Conservation (phyloP, 208 protist species). For the Lotmaria passim region DNA sequence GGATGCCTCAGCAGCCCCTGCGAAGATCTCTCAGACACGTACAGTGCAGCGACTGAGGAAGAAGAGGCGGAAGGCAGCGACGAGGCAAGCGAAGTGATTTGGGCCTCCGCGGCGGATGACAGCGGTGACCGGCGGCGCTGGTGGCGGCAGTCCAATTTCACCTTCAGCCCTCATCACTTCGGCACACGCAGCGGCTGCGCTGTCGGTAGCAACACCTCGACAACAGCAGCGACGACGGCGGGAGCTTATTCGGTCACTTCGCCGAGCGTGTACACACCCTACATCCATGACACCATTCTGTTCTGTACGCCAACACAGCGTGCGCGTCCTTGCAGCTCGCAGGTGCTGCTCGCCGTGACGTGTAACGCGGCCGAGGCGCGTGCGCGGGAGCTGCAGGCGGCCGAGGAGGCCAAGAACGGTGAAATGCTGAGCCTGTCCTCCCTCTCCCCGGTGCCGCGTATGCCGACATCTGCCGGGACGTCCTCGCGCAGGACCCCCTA, state of each 20-base stretch:
- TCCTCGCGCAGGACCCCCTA: background rate
- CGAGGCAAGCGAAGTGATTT: conserved; percentile 13
- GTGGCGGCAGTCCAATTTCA: conserved; percentile 42
- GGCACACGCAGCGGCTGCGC: background rate
- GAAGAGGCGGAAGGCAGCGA: background rate
- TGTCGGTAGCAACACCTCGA: background rate
- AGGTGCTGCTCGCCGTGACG: conserved; percentile 48
- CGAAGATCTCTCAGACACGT: too few species aligned
- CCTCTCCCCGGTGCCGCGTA: conserved; percentile 6
- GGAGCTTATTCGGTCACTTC: background rate
- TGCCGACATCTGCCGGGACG: too few species aligned
- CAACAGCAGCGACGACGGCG: background rate
- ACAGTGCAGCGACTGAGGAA: too few species aligned
- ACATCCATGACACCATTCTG: conserved; percentile 60
- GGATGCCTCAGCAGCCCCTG: background rate
- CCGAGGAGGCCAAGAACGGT: conserved; percentile 8
- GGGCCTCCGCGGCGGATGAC: conserved; percentile 28
- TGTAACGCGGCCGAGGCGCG: conserved; percentile 48
- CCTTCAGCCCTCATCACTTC: conserved; percentile 31
- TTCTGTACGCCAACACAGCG: conserved; percentile 34
- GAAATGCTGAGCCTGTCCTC: conserved; percentile 16
- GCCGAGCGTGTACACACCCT: conserved; percentile 37
- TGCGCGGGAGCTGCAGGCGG: conserved; percentile 24
- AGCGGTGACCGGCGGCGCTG: conserved; percentile 34
- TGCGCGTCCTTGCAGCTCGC: background rate